Conservation (phyloP, 2,329 filamentous ascomycete species). For the Colletotrichum sp. region DNA sequence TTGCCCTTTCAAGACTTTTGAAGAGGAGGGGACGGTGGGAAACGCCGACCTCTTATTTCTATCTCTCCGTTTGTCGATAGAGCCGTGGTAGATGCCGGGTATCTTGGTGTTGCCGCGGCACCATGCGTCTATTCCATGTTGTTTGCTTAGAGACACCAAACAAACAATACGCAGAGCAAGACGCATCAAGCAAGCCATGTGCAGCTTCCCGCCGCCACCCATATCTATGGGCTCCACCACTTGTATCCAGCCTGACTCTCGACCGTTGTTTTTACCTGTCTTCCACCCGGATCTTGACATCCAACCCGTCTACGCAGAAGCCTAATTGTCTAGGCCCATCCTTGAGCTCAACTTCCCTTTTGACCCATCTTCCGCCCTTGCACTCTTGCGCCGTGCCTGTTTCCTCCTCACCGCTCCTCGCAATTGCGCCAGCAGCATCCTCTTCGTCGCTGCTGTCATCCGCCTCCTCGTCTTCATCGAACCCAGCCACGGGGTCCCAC, state of each 20-base stretch:
- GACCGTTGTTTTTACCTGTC: conserved; percentile 24
- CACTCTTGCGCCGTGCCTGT: conserved; percentile 12
- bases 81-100: neutral
- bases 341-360: conserved; percentile 78
- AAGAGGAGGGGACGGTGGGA: neutral
- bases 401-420: conserved; percentile 25
- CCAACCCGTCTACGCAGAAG: conserved; percentile 78
- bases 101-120: neutral
- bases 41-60: neutral
- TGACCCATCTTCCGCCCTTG: conserved; percentile 67
- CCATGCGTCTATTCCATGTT: neutral
- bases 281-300: conserved; percentile 76
- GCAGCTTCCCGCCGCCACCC: neutral
- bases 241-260: neutral
- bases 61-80: neutral
- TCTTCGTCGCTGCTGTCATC: conserved; percentile 59
- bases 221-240: neutral
- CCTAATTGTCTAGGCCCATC: conserved; percentile 83
- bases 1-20: neutral
- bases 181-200: neutral
- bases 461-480: conserved; percentile 58
- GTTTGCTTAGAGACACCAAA: neutral
- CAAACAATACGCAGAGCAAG: neutral
- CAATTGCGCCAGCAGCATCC: conserved; percentile 40
- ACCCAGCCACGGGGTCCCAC: conserved; percentile 77